Base-by-base conservation (phyloP, 495 filamentous ascomycete genomes). In the Evernia prunastri region DNA sequence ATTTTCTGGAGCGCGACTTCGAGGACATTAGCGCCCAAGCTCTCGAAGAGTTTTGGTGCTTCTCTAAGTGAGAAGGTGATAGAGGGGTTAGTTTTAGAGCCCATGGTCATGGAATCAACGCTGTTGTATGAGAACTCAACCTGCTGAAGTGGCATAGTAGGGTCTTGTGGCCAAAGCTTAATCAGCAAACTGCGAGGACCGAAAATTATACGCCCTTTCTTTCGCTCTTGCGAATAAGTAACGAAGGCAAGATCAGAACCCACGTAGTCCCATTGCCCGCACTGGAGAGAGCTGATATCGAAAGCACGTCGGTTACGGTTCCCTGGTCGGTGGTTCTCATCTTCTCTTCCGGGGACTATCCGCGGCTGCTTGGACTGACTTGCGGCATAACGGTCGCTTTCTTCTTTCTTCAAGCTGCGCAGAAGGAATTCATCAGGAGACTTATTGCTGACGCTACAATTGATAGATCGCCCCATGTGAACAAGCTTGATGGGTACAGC, bases 181-280 rank as follows among this genome's bases (percentile, higher is more conserved):
- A 84, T 68, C 49, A 77, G 64, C 59, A 84, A 69, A 25, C 40
- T 35, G 25, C 63, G 58, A n/a, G 23, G 35, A 43, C 74, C 74
- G 67, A 87, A 86, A 54, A 74, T 77, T 15, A 78, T 74, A 0
- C 57, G 62, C 10, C 78, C 79, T 11, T 15, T n/a, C 0, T 53
- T 63, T 0, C 2, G 27, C 67, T 76, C 76, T 35, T 70, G 61
- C 35, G 80, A 77, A 58, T 86, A 77, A 3, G 76, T 64, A 1
- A 75, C 67, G 61, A 84, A 86, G 17, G 71, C 68, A 20, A 85
- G 69, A 3, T 69, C 66, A 0, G 68, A 67, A 1, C 71, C 60
- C 4, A 64, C 36, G 57, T 82, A 85, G 37, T 69, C 68, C 69
- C 80, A 81, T 59, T 80, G 72, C 4, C 85, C 85, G 67, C 82